These are phyloP conservation scores for Mycothermus thermophilus DNA, from an alignment of 495 filamentous ascomycete genomes.

Conservation along the genomic window DNA sequence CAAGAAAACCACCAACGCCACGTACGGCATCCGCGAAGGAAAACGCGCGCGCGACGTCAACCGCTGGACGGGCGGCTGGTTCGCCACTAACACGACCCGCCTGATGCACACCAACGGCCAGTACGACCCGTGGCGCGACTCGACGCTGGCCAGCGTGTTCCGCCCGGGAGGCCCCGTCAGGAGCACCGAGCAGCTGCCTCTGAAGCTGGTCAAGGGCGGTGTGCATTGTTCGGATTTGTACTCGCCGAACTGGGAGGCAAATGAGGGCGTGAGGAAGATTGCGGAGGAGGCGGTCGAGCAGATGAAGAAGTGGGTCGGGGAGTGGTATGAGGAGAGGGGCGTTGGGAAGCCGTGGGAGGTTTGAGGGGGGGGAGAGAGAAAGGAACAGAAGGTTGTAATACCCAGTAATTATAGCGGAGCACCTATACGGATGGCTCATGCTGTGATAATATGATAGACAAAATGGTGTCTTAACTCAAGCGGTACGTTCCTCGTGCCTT, in stretches of 20 bases:
- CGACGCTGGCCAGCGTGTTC: slow-evolving; percentile 24
- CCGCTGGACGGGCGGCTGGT: slow-evolving; percentile 46
- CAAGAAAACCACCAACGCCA: neutral
- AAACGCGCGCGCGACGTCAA: slow-evolving; percentile 44
- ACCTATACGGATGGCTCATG: no score
- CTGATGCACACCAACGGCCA: slow-evolving; percentile 48
- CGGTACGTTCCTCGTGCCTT: no score
- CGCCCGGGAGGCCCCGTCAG: slow-evolving; percentile 29
- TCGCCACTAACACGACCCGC: slow-evolving; percentile 37
- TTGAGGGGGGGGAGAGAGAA: slow-evolving; percentile 24
- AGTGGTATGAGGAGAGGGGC: slow-evolving; percentile 26
- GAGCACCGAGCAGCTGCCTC: slow-evolving; percentile 20
- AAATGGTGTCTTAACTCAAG: no score
- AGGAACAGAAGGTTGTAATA: slow-evolving; percentile 15
- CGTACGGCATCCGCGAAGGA: slow-evolving; percentile 37
- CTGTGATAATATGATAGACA: no score
- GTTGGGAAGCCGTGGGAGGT: neutral
- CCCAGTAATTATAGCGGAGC: neutral
- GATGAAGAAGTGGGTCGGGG: slow-evolving; percentile 28
- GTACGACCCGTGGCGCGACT: slow-evolving; percentile 30
- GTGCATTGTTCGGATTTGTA: slow-evolving; percentile 34
- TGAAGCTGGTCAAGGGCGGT: slow-evolving; percentile 23
- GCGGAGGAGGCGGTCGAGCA: slow-evolving; percentile 20
- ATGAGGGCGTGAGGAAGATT: slow-evolving; percentile 21
- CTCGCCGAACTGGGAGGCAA: slow-evolving; percentile 34